Evolutionary conservation across 345 rosid species (phyloP), one percentile per base, ranked within the genome.

Genomic region (Acer campestre): DNA sequence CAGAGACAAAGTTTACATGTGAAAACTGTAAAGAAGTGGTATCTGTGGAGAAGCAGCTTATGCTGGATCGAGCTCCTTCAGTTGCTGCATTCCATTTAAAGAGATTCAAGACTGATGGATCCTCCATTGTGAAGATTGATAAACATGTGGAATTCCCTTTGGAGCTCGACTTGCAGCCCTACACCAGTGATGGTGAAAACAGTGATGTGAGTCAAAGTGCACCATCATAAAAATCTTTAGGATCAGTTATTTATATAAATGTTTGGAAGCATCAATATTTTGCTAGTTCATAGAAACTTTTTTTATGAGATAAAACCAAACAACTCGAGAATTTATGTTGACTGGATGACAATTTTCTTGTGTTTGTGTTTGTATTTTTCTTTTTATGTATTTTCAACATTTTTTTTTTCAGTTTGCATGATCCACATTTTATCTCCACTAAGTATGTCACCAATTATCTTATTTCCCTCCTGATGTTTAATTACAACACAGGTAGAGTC

Each of bases 61-160:
- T 85, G 86, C 81, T 97, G 77, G 95, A 90, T 55, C 86, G 80
- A 79, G 87, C 83, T 48, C 97, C 99, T 56, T 56, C 78, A 55
- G 82, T 94, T 83, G 94, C 91, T 61, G 81, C 90, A 77, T 86
- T 97, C 73, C 97, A 91, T 82, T 83, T 97, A 73, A 97, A 97
- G 85, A 91, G 98, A 82, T 97, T 97, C 88, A 94, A 94, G 82
- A 86, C 74, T 64, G 90, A 88, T 80, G 98, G 96, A n/a, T 27
- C 44, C 14, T 82, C 10, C 71, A 83, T 91, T 80, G 90, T 87
- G 79, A 97, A 97, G 88, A 89, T 93, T 63, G 88, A 81, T 77
- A 90, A 97, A 64, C 97, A 83, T 72, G 89, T 97, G n/a, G 68
- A 70, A 67, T 88, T 91, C 74, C 99, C 99, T 11, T 80, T 93